Conservation (phyloP, 2,329 filamentous ascomycete genomes). For the Bretziella fagacearum region DNA sequence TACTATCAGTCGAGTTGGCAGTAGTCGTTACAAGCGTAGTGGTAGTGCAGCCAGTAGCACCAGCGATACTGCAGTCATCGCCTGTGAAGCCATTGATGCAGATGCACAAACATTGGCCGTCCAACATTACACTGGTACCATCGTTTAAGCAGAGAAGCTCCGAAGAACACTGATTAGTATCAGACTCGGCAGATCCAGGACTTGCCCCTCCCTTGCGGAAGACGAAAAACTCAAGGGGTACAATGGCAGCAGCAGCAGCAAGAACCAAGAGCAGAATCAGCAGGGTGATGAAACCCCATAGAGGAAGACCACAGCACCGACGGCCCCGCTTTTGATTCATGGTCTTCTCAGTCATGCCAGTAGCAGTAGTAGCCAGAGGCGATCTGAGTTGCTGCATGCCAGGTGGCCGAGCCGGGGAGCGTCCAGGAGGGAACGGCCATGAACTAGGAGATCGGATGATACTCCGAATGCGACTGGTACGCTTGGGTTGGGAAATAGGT, state of each 20-base stretch:
- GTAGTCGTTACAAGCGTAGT: constrained; percentile 30
- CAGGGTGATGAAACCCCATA: constrained; percentile 57
- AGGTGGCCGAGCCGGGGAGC: constrained; percentile 7
- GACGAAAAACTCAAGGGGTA: constrained; percentile 54
- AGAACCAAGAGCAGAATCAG: constrained; percentile 51
- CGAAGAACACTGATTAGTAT: constrained; percentile 37
- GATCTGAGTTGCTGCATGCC: constrained; percentile 11
- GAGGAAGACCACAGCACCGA: constrained; percentile 67
- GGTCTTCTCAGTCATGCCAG: constrained; percentile 14
- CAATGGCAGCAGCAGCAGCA: constrained; percentile 62
- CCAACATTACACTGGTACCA: constrained; percentile 54
- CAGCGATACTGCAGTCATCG: constrained; percentile 31
- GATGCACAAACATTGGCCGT: constrained; percentile 62
- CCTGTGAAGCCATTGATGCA: constrained; percentile 76
- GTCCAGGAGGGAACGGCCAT: constrained; percentile 31
- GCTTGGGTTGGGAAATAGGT: constrained; percentile 21
- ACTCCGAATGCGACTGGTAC: constrained; percentile 22
- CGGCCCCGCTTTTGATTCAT: constrained; percentile 27
- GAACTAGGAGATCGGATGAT: constrained; percentile 27
- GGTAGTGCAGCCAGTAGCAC: constrained; percentile 35
- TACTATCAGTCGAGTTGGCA: constrained; percentile 22
- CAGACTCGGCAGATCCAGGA: constrained; percentile 21
- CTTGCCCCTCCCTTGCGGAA: constrained; percentile 27
- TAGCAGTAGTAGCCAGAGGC: constrained; percentile 6
- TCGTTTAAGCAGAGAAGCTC: constrained; percentile 59